A percentile compares a stretch with the other conserved stretches of the same genome.
These are phyloP conservation scores for Penicillium cosmopolitanum DNA, from an alignment of 495 filamentous ascomycete species.

Conservation along the genomic window DNA sequence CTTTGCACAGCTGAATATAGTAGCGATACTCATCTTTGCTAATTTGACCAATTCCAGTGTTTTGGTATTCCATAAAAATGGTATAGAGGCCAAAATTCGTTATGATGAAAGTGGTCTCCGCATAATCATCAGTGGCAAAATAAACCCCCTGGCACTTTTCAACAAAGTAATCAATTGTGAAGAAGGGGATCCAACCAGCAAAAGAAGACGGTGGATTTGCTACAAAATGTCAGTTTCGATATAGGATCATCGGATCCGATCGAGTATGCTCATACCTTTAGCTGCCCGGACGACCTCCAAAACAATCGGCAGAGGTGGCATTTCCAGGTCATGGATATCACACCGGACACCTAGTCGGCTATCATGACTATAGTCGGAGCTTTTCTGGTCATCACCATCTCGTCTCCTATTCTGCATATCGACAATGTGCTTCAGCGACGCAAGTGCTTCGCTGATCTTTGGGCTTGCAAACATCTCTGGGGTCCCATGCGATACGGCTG, in stretches of 20 bases:
- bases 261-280: constrained; percentile 38
- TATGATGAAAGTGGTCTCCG: constrained; percentile 57
- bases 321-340: constrained; percentile 51
- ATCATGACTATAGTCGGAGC: constrained; percentile 47
- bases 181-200: constrained; percentile 39
- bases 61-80: constrained; percentile 55
- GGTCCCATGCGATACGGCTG: constrained; percentile 57
- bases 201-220: constrained; percentile 31
- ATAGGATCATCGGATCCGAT: not conserved
- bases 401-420: constrained; percentile 48
- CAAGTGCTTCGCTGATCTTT: constrained; percentile 59
- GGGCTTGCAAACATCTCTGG: constrained; percentile 47
- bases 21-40: constrained; percentile 38
- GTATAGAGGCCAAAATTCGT: constrained; percentile 61
- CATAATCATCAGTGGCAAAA: constrained; percentile 60
- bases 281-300: constrained; percentile 53
- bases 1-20: constrained; percentile 51
- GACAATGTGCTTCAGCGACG: constrained; percentile 60
- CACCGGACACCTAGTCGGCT: constrained; percentile 40
- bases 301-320: constrained; percentile 59
- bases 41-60: constrained; percentile 32
- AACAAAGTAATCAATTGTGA: constrained; percentile 57
- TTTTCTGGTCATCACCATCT: constrained; percentile 41
- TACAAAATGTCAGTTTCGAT: constrained; percentile 10
- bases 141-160: constrained; percentile 63